Evolutionary conservation across 768 basidiomycete genomes (phyloP), one percentile per base, ranked within the genome.

Genomic region (Kwoniella sp.): DNA sequence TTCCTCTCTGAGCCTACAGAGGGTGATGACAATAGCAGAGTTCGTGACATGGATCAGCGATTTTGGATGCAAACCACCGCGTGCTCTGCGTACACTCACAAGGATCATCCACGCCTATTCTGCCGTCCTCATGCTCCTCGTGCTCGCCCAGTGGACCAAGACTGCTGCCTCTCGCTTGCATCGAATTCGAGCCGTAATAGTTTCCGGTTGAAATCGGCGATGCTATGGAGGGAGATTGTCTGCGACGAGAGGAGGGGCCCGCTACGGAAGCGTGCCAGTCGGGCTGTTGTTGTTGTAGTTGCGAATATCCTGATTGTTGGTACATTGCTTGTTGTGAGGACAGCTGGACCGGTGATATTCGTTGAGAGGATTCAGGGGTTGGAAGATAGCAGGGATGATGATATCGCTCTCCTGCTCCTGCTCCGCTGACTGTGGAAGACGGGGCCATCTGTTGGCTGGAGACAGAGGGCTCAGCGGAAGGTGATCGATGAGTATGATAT

Each of bases 1-100:
- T 89, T 89, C 74, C 93, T 89, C 63, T 87, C 87, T 20, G 91
- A 93, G 74, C 85, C 93, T 95, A 22, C 3, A 53, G 28, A 22
- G 12, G 28, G 7, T 17, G 8, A 22, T 38, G 22, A 29, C 45
- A 25, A 4, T 23, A 38, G 50, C n/a, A n/a, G n/a, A n/a, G n/a
- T n/a, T n/a, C n/a, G n/a, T n/a, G n/a, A n/a, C n/a, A n/a, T n/a
- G n/a, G n/a, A n/a, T n/a, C n/a, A n/a, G n/a, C n/a, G n/a, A n/a
- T n/a, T n/a, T n/a, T n/a, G n/a, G n/a, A n/a, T n/a, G n/a, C n/a
- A n/a, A n/a, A n/a, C n/a, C n/a, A n/a, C n/a, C n/a, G n/a, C n/a
- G n/a, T n/a, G n/a, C n/a, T n/a, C n/a, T 34, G 7, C 4, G 30
- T 13, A 4, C n/a, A 70, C 73, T 71, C 55, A 75, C 73, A 65